phyloP scores from a whole-genome alignment of 2,329 filamentous ascomycete species.

The Chlorencoelia australis region DNA sequence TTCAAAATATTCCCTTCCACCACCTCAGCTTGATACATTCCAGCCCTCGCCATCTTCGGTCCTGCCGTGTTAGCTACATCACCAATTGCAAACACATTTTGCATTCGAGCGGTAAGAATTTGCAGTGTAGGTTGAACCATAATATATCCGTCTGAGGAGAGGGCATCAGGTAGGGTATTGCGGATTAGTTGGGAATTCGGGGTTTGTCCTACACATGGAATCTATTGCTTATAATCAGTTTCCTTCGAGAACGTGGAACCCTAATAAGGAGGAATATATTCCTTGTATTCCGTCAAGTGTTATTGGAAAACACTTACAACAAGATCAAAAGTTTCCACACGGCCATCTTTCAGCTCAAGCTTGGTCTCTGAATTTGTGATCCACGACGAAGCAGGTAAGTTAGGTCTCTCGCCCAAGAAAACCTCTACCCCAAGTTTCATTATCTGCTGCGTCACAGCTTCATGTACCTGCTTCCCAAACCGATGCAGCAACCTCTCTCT shows the following conservation, averaged over 20 bases:
- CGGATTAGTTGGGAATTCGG: constrained; percentile 33
- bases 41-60: constrained; percentile 35
- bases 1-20: constrained; percentile 37
- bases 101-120: constrained; percentile 18
- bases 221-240: constrained; percentile 27
- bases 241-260: too few relatives aligned
- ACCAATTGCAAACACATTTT: constrained; percentile 39
- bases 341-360: constrained; percentile 27
- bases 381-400: constrained; percentile 5
- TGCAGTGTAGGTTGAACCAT: constrained; percentile 37
- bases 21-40: constrained; percentile 33
- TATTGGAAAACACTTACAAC: constrained; percentile 24
- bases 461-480: constrained; percentile 33
- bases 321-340: constrained; percentile 30
- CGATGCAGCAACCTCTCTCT: constrained; percentile 30
- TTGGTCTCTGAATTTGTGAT: constrained; percentile 3
- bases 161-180: constrained; percentile 23
- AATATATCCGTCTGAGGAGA: constrained; percentile 28
- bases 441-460: constrained; percentile 27
- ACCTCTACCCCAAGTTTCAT: constrained; percentile 30
- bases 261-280: too few relatives aligned
- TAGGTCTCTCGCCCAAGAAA: constrained; percentile 29
- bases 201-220: constrained; percentile 38
- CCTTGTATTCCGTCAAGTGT: constrained; percentile 1
- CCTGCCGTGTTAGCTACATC: constrained; percentile 39